A percentile compares a stretch with the other conserved stretches of the same genome.
These are phyloP conservation scores for Gossypioides kirkii DNA, from an alignment of 345 rosid species.

Conservation along the genomic window DNA sequence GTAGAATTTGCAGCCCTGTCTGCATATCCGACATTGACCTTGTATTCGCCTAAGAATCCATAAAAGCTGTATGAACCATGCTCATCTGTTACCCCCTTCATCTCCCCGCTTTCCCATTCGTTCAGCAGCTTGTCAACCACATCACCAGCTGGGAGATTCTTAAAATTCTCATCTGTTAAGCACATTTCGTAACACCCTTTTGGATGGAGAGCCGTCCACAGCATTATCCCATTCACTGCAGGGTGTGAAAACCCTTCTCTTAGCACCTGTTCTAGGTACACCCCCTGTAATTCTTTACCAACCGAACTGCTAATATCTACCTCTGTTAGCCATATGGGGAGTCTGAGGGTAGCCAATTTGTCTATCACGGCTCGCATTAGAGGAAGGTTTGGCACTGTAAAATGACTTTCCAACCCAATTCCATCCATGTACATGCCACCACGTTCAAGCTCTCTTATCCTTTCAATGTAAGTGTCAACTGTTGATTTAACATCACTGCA, in stretches of 20 bases:
- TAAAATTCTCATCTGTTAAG: constrained; percentile 49
- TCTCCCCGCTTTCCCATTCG: constrained; percentile 52
- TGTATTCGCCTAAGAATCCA: constrained; percentile 73
- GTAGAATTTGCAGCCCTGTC: constrained; percentile 39
- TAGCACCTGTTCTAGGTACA: constrained; percentile 61
- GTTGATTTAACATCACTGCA: constrained; percentile 65
- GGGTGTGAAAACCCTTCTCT: constrained; percentile 92
- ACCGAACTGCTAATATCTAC: constrained; percentile 51
- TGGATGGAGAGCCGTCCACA: constrained; percentile 80
- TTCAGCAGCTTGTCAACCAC: constrained; percentile 51
- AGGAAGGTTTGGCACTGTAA: constrained; percentile 57
- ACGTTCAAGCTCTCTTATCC: constrained; percentile 45
- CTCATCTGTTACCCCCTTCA: constrained; percentile 37
- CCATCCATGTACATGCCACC: constrained; percentile 61
- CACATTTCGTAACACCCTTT: constrained; percentile 87
- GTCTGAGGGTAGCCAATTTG: constrained; percentile 58
- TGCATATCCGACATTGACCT: constrained; percentile 25
- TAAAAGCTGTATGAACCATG: constrained; percentile 58
- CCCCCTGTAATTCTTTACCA: constrained; percentile 51
- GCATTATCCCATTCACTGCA: constrained; percentile 70
- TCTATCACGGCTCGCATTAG: constrained; percentile 67
- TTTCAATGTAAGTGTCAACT: constrained; percentile 54
- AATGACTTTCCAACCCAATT: constrained; percentile 75
- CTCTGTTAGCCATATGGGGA: constrained; percentile 92
- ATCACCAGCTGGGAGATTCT: constrained; percentile 70